A percentile compares a stretch with the other conserved stretches of the same genome.
Evolutionary conservation across 129 eudicot genomes (phyloP).

Genomic region (Flaveria ramosissima): DNA sequence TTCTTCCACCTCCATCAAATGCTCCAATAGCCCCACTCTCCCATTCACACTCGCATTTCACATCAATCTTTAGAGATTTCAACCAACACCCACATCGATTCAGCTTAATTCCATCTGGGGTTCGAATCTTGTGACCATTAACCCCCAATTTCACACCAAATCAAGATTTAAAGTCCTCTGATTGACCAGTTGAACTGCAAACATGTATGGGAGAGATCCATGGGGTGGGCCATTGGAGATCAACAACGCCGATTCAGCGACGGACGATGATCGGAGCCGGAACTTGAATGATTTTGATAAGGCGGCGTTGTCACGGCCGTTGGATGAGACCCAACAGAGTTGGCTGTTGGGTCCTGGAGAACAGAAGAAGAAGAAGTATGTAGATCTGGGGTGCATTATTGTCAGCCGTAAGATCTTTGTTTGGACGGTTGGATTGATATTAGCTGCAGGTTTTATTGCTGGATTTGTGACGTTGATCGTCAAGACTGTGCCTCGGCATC

Average conservation of each 20-base stretch:
- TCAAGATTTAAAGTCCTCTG: too few relatives aligned
- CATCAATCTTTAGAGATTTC: too few relatives aligned
- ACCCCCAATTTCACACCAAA: too few relatives aligned
- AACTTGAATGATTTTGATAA: constrained; percentile 69
- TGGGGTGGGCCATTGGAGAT: constrained; percentile 93
- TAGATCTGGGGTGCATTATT: constrained; percentile 78
- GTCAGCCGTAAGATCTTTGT: constrained; percentile 78
- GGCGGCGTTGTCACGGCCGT: constrained; percentile 73
- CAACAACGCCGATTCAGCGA: constrained; percentile 67
- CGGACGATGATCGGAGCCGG: constrained; percentile 82
- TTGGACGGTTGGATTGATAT: constrained; percentile 73
- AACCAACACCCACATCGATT: neutral
- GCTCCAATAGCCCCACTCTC: too few relatives aligned
- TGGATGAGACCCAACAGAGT: constrained; percentile 88
- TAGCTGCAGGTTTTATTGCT: constrained; percentile 68
- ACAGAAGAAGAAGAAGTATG: constrained; percentile 88
- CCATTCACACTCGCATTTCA: too few relatives aligned
- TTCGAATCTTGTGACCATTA: too few relatives aligned
- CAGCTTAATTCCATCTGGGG: neutral
- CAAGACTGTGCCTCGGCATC: constrained; percentile 67
- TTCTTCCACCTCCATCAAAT: too few relatives aligned
- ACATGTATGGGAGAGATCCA: constrained; percentile 78
- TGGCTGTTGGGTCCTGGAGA: constrained; percentile 88
- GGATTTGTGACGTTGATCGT: constrained; percentile 67
- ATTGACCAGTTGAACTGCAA: neutral